phyloP scores from a whole-genome alignment of 306 rosid genomes.

The Medicago arabica region DNA sequence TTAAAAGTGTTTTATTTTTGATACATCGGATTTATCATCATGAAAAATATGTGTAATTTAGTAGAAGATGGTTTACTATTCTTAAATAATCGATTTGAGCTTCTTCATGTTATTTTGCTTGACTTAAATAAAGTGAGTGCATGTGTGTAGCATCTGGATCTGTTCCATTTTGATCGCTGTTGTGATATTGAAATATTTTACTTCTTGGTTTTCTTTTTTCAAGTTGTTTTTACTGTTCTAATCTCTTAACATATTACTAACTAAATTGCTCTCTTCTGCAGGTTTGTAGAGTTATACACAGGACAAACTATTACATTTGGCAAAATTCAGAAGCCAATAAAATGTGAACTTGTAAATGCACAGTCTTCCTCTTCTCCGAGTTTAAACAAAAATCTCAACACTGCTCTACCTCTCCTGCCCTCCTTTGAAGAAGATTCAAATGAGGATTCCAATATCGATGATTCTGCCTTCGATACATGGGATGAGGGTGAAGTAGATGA shows the following conservation, averaged over 20 bases:
- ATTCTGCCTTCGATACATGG: constrained; percentile 41
- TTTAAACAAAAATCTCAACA: constrained; percentile 18
- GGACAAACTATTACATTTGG: constrained; percentile 66
- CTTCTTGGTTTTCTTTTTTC: not conserved
- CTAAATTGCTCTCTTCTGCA: constrained; percentile 40
- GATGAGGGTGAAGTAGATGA: constrained; percentile 52
- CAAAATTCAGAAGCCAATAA: constrained; percentile 78
- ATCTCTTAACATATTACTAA: constrained; percentile 13
- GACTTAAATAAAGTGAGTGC: constrained; percentile 33
- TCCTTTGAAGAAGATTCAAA: constrained; percentile 44
- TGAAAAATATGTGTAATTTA: constrained; percentile 20
- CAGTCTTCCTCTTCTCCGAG: constrained; percentile 39
- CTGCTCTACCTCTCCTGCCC: constrained; percentile 35
- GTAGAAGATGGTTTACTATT: constrained; percentile 19
- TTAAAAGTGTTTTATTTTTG: constrained; percentile 14
- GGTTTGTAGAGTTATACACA: constrained; percentile 70
- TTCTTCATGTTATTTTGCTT: constrained; percentile 27
- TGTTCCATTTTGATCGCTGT: constrained; percentile 14
- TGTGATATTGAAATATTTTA: not conserved
- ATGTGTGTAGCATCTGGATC: constrained; percentile 1
- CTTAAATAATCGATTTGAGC: constrained; percentile 23
- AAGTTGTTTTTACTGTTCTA: constrained; percentile 28
- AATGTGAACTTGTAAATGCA: constrained; percentile 63
- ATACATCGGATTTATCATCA: constrained; percentile 5
- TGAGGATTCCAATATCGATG: constrained; percentile 35